Evolutionary conservation across 164 flowering plant species (phyloP), one percentile per base, ranked within the genome.

Genomic region (Protea cynaroides): DNA sequence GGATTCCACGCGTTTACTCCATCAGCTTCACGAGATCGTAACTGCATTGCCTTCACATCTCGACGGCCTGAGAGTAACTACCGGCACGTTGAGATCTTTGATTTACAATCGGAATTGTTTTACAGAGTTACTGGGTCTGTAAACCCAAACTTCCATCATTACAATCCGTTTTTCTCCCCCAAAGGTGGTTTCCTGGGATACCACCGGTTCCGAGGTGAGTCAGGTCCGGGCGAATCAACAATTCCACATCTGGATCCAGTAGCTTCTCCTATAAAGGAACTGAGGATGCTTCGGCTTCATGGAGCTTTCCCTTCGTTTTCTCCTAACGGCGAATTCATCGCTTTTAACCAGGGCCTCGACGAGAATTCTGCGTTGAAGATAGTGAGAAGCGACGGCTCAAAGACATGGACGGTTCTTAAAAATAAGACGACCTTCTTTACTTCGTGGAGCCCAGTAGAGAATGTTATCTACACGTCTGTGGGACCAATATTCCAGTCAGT

Each of bases 1-100:
- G 96, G 98, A 0, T 60, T 89, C 19, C 96, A 92, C 63, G 84
- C 90, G 44, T 85, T 92, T 63, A 92, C 98, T 51, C 95, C 98
- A 2, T 80, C 89, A 0, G 92, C 92, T 0, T 34, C 84, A 25
- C 85, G 74, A 64, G 78, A 78, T 46, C 70, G 83, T 0, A 78
- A 65, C 21, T 57, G 70, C 49, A 75, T 92, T 59, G 93, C 85
- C n/a, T 84, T 89, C 14, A 91, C 96, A 0, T 90, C 98, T 18
- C 81, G 98, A 25, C 77, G 95, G 55, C 74, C 65, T 2, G 86
- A 64, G 21, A 77, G 23, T 7, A 66, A 67, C 0, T 80, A 78
- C 69, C 82, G 96, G 14, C 98, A 92, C 74, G 59, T 92, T 11
- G 98, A 92, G 78, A 68, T 92, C 10, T 85, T 81, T 61, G 84